A percentile compares a stretch with the other conserved stretches of the same genome.
Conservation (phyloP, 2,329 filamentous ascomycete species). For the Botrytis aclada region DNA sequence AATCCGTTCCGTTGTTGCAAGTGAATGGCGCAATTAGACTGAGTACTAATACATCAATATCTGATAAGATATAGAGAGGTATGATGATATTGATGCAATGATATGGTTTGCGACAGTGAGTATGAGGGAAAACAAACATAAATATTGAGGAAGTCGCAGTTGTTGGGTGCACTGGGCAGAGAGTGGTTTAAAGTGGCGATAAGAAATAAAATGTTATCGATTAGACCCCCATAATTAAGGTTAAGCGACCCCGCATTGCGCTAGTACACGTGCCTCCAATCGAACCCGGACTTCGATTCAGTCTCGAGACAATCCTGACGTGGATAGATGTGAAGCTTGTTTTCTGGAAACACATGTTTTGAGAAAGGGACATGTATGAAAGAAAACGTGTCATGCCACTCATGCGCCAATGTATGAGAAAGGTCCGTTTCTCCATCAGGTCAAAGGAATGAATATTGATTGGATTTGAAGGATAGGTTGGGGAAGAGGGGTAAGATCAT, state of each 20-base stretch:
- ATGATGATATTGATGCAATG: background rate
- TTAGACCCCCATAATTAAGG: background rate
- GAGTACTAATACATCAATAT: background rate
- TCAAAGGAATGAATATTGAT: background rate
- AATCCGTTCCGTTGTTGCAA: background rate
- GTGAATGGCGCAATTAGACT: background rate
- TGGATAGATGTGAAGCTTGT: background rate
- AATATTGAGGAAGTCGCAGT: background rate
- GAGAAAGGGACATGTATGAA: background rate
- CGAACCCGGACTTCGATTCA: background rate
- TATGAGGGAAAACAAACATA: background rate
- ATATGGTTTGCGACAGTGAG: background rate
- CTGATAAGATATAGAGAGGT: background rate
- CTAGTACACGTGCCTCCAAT: conserved; percentile 8
- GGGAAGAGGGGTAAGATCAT: conserved; percentile 1
- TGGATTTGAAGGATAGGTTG: background rate
- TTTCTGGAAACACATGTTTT: background rate
- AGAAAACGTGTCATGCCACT: background rate
- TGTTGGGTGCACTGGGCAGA: conserved; percentile 1
- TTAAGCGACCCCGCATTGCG: conserved; percentile 16
- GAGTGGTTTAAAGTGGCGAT: conserved; percentile 10
- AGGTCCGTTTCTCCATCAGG: background rate
- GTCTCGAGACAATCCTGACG: background rate
- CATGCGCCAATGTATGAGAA: background rate
- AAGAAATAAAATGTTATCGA: conserved; percentile 9